These are phyloP conservation scores for Flueggea neowawraea DNA, from an alignment of 441 rosid species.

Conservation along the genomic window DNA sequence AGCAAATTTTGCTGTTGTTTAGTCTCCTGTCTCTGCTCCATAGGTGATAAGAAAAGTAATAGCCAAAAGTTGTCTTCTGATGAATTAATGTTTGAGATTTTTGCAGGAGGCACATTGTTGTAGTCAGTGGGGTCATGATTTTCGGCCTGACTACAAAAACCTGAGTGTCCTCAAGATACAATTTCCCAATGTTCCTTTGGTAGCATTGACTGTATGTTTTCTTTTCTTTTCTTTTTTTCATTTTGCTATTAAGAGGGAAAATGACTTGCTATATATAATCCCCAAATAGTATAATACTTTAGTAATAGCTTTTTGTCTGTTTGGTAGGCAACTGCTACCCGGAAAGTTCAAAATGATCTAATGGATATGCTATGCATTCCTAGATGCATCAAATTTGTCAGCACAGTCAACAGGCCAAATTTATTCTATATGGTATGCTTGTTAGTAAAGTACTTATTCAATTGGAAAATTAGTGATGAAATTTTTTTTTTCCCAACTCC, in stretches of 20 bases:
- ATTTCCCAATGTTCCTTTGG: slow-evolving; percentile 82
- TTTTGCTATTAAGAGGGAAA: neutral
- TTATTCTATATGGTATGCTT: slow-evolving; percentile 88
- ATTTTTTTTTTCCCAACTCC: slow-evolving; percentile 4
- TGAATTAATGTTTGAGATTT: slow-evolving; percentile 17
- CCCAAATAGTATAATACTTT: slow-evolving; percentile 7
- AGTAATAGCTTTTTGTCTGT: slow-evolving; percentile 11
- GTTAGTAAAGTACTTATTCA: slow-evolving; percentile 5
- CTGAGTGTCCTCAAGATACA: slow-evolving; percentile 94
- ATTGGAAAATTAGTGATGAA: neutral
- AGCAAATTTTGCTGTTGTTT: neutral
- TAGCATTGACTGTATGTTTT: slow-evolving; percentile 89
- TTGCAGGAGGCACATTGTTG: slow-evolving; percentile 99
- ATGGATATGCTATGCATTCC: slow-evolving; percentile 91
- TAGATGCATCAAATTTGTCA: slow-evolving; percentile 82
- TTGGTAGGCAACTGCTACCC: slow-evolving; percentile 96
- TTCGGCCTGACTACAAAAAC: slow-evolving; percentile 99
- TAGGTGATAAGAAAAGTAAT: neutral
- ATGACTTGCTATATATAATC: neutral
- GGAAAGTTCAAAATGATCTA: slow-evolving; percentile 86
- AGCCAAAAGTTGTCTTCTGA: neutral
- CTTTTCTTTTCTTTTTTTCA: neutral
- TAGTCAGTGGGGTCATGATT: slow-evolving; percentile 99
- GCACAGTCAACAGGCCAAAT: slow-evolving; percentile 98
- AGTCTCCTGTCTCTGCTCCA: neutral